Evolutionary conservation across 2,329 filamentous ascomycete genomes (phyloP), one percentile per base, ranked within the genome.

Genomic region (Pseudofabraea citricarpa): DNA sequence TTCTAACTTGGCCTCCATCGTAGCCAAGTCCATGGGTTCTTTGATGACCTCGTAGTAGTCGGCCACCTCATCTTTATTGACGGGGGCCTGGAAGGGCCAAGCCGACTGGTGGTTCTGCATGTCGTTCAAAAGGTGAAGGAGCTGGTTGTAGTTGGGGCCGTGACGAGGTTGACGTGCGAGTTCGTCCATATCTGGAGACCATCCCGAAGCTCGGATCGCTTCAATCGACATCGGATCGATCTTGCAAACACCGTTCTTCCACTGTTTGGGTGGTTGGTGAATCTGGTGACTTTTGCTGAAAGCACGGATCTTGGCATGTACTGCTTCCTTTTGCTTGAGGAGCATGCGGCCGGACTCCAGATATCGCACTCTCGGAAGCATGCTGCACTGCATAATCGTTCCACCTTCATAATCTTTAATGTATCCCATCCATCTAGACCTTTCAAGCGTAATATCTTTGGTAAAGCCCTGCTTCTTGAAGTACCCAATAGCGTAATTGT

Each of bases 381-480:
- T 97, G 41, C 86, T 89, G 61, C 93, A 98, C 69, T 98, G 93
- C 93, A 98, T 98, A 49, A 98, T 95, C 0, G 93, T 98, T 46
- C 93, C 93, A 45, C 93, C 93, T 67, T 98, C 93, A 64, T 98
- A 98, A 63, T 98, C 93, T 63, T 98, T 98, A 71, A 98, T 98
- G 59, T 97, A 98, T 3, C 93, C 93, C 93, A 97, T 97, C 93
- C 93, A 98, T 3, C 89, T 83, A 2, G 84, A 82, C 57, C 83
- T 86, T 46, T 93, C 87, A 1, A 98, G 79, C 0, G 90, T 95
- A 51, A 98, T 97, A 57, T 98, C 91, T 64, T 98, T 98, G 2
- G 93, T 97, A 61, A 98, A 98, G 0, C 93, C 93, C 63, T 98
- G 93, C 64, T 98, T 98, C 66, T 97, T 95, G 68, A 98, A 98